These are phyloP conservation scores for Boletus tomentosulus DNA, from an alignment of 768 basidiomycete species.

Conservation along the genomic window DNA sequence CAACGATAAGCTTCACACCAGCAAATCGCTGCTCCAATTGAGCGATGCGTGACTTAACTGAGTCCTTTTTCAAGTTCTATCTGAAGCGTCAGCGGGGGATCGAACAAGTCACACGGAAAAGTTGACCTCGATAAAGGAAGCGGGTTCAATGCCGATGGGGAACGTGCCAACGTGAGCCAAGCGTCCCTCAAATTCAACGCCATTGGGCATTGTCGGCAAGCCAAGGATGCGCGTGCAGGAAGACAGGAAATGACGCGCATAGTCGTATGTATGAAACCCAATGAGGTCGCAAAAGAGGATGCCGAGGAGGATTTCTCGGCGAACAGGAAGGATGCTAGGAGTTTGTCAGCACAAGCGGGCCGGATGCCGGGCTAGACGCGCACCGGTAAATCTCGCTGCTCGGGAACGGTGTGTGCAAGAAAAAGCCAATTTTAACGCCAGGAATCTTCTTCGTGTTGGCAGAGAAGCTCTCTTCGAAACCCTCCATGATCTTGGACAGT, in stretches of 20 bases:
- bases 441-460: constrained; percentile 39
- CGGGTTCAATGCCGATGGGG: constrained; percentile 97
- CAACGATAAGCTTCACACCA: constrained; percentile 95
- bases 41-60: constrained; percentile 76
- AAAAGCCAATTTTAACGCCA: constrained; percentile 94
- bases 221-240: constrained; percentile 96
- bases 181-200: constrained; percentile 93
- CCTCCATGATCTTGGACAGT: constrained; percentile 67
- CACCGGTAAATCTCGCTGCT: constrained; percentile 96
- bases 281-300: constrained; percentile 95
- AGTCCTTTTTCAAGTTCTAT: constrained; percentile 74
- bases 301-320: constrained; percentile 95
- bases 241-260: constrained; percentile 98
- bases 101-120: background rate
- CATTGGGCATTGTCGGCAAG: constrained; percentile 95
- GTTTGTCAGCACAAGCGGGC: constrained; percentile 3
- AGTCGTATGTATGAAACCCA: constrained; percentile 99
- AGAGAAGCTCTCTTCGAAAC: constrained; percentile 49
- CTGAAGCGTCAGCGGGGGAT: constrained; percentile 1
- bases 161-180: constrained; percentile 97
- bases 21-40: constrained; percentile 87
- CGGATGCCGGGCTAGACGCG: constrained; percentile 26
- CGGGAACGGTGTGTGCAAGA: constrained; percentile 97
- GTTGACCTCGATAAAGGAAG: constrained; percentile 78
- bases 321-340: constrained; percentile 87